These are phyloP conservation scores for Medicago lupulina DNA, from an alignment of 306 rosid species.

Conservation along the genomic window DNA sequence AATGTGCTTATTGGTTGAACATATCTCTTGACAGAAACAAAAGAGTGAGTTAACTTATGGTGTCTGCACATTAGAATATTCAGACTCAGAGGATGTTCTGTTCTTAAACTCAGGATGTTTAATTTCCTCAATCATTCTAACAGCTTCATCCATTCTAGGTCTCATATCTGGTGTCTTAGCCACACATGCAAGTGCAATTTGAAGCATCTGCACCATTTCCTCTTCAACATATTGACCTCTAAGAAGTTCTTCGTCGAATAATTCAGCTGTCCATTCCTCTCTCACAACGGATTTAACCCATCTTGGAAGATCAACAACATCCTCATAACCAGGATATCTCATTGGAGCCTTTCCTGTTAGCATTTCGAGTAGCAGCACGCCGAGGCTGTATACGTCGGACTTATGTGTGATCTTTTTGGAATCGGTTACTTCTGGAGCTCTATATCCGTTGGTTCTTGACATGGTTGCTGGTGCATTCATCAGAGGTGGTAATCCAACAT, in stretches of 20 bases:
- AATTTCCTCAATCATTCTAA: conserved; percentile 70
- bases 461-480: conserved; percentile 64
- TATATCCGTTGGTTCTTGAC: conserved; percentile 65
- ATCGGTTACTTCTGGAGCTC: conserved; percentile 74
- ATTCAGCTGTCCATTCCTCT: conserved; percentile 93
- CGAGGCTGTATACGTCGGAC: conserved; percentile 80
- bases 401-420: conserved; percentile 65
- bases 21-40: background rate
- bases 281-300: conserved; percentile 88
- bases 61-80: conserved; percentile 55
- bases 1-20: conserved; percentile 39
- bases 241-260: conserved; percentile 76
- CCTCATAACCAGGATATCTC: conserved; percentile 61
- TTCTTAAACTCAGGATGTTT: conserved; percentile 58
- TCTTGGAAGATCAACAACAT: conserved; percentile 76
- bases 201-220: conserved; percentile 90
- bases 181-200: conserved; percentile 72
- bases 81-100: conserved; percentile 69
- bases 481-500: conserved; percentile 64
- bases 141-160: conserved; percentile 68
- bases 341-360: conserved; percentile 73
- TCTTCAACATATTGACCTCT: conserved; percentile 68
- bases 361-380: conserved; percentile 80
- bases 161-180: conserved; percentile 66
- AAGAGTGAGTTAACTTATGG: conserved; percentile 44